Base-by-base conservation (phyloP, 331 rosid species). In the Quercus tomentella region DNA sequence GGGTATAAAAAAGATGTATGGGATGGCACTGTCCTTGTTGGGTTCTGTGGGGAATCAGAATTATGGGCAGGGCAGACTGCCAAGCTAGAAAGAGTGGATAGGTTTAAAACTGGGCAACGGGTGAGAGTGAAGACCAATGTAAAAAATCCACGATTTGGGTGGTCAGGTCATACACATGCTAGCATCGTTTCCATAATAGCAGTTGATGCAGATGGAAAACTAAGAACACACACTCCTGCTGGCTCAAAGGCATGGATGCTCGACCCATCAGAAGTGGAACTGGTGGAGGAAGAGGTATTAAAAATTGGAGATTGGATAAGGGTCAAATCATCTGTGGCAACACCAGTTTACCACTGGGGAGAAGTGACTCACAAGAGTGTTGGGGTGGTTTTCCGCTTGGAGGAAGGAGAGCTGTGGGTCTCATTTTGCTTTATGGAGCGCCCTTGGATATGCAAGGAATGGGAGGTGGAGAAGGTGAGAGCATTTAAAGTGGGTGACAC, bases 281-380 rank as follows among this genome's bases (percentile, higher is more conserved):
- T 90, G 75, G 91, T 91, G 54, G 94, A 87, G 81, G 97, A 96
- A 86, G 90, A 89, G 80, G 87, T 88, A 74, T 90, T 96, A 14
- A 81, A 67, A 68, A 89, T 93, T 41, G 93, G 99, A 67, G 98
- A 96, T 81, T 96, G 98, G 97, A 93, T 96, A 25, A 87, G 85
- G 84, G 98, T 96, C 45, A 96, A 85, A 81, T 37, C 92, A 23
- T 91, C 94, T 20, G 87, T 96, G 72, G 88, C 90, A 51, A 96
- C 90, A 66, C 99, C 99, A 72, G 85, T 92, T 31, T 90, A 90
- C 82, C 99, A 96, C 60, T 96, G 99, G 99, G 99, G 99, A 57
- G 99, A 96, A 77, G 99, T 93, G 80, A 87, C 82, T 81, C 97
- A 84, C 82, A 85, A 81, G 55, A 96, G 98, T 67, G 4, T 91